Evolutionary conservation across 345 rosid species (phyloP).

Genomic region (Melastoma malabathricum): DNA sequence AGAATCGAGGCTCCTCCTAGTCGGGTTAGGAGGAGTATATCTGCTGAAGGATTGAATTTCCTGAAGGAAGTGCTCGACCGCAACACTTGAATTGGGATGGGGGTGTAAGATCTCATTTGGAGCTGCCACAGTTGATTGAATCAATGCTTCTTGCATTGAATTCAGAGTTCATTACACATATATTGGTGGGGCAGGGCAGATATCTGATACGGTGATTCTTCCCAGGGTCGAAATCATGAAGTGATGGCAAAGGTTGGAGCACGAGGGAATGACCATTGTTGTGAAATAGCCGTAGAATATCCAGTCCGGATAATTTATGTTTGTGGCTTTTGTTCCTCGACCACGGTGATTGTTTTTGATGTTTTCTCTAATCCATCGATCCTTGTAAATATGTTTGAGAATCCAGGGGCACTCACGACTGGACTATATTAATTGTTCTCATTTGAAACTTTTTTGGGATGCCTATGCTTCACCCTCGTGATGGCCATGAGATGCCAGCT

Average conservation of each 20-base stretch:
- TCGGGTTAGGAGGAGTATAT: constrained; percentile 69
- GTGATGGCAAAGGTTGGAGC: no score
- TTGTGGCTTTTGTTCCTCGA: constrained; percentile 3
- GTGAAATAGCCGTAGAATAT: not conserved
- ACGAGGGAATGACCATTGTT: no score
- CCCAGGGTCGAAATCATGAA: no score
- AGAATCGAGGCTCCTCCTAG: constrained; percentile 56
- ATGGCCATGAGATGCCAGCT: no score
- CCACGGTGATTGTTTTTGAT: constrained; percentile 4
- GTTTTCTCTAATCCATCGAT: not conserved
- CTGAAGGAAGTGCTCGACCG: constrained; percentile 76
- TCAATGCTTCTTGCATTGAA: not conserved
- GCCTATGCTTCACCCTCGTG: no score
- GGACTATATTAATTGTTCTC: no score
- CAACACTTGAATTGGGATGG: constrained; percentile 21
- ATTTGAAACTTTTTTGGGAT: no score
- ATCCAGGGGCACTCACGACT: no score
- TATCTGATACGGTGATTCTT: no score
- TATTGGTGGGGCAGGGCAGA: no score
- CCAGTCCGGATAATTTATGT: constrained; percentile 1
- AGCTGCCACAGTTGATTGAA: not conserved
- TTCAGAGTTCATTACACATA: no score
- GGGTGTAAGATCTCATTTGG: not conserved
- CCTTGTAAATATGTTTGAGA: constrained; percentile 3
- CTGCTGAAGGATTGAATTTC: constrained; percentile 74